Evolutionary conservation across 2,329 filamentous ascomycete species (phyloP).

Genomic region (Paraphoma chrysanthemicola): DNA sequence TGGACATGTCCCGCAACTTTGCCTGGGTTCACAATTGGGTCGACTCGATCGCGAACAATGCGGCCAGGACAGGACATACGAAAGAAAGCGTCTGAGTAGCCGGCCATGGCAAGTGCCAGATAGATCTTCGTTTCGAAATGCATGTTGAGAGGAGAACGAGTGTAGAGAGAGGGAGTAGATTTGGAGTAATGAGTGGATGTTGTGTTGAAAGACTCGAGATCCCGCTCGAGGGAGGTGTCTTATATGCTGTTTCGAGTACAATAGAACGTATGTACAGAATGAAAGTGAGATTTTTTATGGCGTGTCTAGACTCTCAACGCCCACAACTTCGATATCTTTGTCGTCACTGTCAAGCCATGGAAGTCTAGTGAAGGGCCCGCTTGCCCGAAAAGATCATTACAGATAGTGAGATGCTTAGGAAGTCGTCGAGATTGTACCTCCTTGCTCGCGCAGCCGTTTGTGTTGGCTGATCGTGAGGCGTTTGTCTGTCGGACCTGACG

Average conservation of each 20-base stretch:
- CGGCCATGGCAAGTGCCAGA: neutral
- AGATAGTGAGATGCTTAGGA: no score
- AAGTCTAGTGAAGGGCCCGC: neutral
- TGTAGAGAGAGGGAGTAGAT: neutral
- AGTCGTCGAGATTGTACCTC: no score
- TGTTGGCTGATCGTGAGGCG: neutral
- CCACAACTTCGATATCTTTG: neutral
- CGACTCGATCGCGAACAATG: slow-evolving; percentile 59
- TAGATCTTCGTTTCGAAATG: neutral
- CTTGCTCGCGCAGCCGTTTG: no score
- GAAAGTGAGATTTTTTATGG: neutral
- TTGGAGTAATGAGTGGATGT: neutral
- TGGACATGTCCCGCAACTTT: slow-evolving; percentile 68
- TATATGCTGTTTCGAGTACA: neutral
- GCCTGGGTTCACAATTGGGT: slow-evolving; percentile 73
- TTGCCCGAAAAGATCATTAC: neutral
- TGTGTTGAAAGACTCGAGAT: neutral
- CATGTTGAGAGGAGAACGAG: neutral
- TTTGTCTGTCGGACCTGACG: neutral
- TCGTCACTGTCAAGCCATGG: neutral
- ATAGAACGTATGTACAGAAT: neutral
- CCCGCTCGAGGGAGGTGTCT: neutral
- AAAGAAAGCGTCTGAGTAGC: slow-evolving; percentile 29
- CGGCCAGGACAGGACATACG: slow-evolving; percentile 36
- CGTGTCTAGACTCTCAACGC: neutral